phyloP scores from a whole-genome alignment of 805 yeast genomes.

The Candida coleopterorum region DNA sequence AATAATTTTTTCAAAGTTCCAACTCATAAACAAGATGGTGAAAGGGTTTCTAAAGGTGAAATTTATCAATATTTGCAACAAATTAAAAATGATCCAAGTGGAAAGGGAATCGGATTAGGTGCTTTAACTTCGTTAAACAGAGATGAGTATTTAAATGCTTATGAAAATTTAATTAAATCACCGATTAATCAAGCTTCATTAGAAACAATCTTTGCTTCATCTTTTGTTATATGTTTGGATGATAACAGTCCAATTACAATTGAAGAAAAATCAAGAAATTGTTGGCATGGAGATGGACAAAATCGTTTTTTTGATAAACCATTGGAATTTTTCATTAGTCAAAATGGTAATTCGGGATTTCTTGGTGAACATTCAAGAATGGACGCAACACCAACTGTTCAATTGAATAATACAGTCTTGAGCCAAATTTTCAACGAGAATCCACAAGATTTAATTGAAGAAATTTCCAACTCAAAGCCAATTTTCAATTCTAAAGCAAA shows the following conservation, averaged over 20 bases:
- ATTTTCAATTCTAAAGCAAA: constrained; percentile 10
- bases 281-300: constrained; percentile 94
- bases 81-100: constrained; percentile 38
- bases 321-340: constrained; percentile 72
- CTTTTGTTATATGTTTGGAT: constrained; percentile 81
- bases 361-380: constrained; percentile 94
- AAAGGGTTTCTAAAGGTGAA: constrained; percentile 41
- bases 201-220: constrained; percentile 65
- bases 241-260: constrained; percentile 65
- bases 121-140: constrained; percentile 79
- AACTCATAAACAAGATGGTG: constrained; percentile 45
- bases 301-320: constrained; percentile 94
- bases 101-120: constrained; percentile 60
- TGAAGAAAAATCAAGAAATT: constrained; percentile 76
- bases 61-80: constrained; percentile 55
- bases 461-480: constrained; percentile 15
- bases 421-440: constrained; percentile 46
- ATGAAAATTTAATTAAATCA: constrained; percentile 51
- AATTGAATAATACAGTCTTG: constrained; percentile 73
- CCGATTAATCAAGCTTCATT: constrained; percentile 61
- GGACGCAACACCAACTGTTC: constrained; percentile 96
- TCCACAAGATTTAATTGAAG: constrained; percentile 25
- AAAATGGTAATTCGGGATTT: constrained; percentile 87
- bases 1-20: constrained; percentile 76
- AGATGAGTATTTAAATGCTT: constrained; percentile 68